Base-by-base conservation (phyloP, 225 moss, liverwort and hornwort genomes). In the Physcomitrium patens region DNA sequence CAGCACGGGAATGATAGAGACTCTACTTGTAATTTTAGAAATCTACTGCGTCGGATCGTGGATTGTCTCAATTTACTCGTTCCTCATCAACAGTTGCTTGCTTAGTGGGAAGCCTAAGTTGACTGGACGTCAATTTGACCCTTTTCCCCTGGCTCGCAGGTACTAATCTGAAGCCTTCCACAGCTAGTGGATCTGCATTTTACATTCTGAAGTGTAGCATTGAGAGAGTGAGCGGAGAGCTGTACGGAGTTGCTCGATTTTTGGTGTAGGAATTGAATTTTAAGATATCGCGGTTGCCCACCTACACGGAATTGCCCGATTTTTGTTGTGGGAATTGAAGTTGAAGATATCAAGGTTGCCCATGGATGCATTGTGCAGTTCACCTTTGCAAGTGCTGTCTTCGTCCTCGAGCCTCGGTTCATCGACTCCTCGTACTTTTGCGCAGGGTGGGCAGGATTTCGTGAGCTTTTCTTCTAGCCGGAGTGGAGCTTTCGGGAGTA, bases 291-390 rank as follows among this genome's bases (percentile, higher is more conserved):
- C 71, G 64, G 58, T 65, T 16, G 65, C 3, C 41, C 2, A 78
- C n/a, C n/a, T n/a, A n/a, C n/a, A 16, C 2, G 22, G 14, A 42
- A 41, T 54, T 69, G 37, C 2, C 23, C 3, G 10, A 15, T 12
- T 60, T 60, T 60, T 13, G 2, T 13, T 17, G 5, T 12, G 14
- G 12, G 3, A 46, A 20, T 3, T 12, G 44, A 43, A 57, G 8
- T 31, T 56, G 31, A 22, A 37, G 49, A 9, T 26, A 27, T 27
- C 3, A 22, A 78, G 64, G 58, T 65, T 16, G 65, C 3, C 41
- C 2, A 78, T 78, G 78, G 78, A 64, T 54, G 71, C 56, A 49
- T 65, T 71, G 78, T 48, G 55, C 20, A 48, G 19, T 18, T 4
- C 45, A 31, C 55, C 18, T 7, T 51, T 37, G 56, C 70, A 45